Conservation (phyloP, 306 rosid species). For the Castanea mollissima region DNA sequence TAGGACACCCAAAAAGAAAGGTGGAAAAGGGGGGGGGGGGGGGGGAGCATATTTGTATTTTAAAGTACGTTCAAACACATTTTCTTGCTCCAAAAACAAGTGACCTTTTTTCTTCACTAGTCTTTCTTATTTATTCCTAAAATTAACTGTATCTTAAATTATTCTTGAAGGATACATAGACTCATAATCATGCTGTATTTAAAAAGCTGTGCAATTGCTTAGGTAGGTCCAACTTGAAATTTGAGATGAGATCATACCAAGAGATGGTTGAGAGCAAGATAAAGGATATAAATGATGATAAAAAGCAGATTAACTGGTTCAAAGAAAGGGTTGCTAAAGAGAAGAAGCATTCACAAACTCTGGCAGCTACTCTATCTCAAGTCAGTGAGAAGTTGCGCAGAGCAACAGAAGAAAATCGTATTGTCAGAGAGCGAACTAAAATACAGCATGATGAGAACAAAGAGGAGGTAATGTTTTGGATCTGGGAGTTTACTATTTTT, state of each 20-base stretch:
- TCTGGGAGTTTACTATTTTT: background rate
- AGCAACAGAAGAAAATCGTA: conserved; percentile 28
- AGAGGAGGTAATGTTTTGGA: conserved; percentile 41
- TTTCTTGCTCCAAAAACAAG: too few species aligned
- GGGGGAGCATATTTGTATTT: too few species aligned
- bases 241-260: conserved; percentile 46
- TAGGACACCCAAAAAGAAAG: too few species aligned
- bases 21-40: too few species aligned
- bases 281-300: conserved; percentile 36
- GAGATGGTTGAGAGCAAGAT: conserved; percentile 48
- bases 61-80: too few species aligned
- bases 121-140: too few species aligned
- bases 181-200: background rate
- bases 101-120: too few species aligned
- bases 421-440: conserved; percentile 38
- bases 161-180: background rate
- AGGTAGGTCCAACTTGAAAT: conserved; percentile 42
- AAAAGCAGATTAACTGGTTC: conserved; percentile 35
- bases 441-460: conserved; percentile 38
- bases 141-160: too few species aligned
- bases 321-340: conserved; percentile 37
- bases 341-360: conserved; percentile 32
- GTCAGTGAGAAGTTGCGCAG: conserved; percentile 42
- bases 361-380: conserved; percentile 22
- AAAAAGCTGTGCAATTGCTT: background rate